Conservation (phyloP, 768 basidiomycete species). For the Rhizopogon sp. region DNA sequence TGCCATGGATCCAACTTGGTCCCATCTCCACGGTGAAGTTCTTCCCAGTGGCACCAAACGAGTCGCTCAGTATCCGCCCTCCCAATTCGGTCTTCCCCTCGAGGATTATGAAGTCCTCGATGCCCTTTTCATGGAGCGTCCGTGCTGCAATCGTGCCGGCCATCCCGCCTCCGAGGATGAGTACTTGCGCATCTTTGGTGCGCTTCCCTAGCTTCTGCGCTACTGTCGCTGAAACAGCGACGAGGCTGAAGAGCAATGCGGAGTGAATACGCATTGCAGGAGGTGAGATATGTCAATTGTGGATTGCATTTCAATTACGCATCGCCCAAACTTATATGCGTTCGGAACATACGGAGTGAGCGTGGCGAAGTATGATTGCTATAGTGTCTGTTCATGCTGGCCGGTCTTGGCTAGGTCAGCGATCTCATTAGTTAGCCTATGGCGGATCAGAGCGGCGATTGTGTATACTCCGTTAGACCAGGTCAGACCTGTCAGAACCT, state of each 20-base stretch:
- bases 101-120: slow-evolving; percentile 53
- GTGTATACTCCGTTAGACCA: too few species aligned
- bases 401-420: too few species aligned
- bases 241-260: neutral
- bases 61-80: slow-evolving; percentile 48
- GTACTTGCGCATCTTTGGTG: slow-evolving; percentile 29
- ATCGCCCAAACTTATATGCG: too few species aligned
- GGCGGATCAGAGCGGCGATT: too few species aligned
- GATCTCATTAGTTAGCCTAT: too few species aligned
- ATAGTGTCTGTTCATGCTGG: too few species aligned
- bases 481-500: too few species aligned
- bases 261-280: neutral
- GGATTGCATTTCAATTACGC: too few species aligned
- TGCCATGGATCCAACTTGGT: slow-evolving; percentile 59
- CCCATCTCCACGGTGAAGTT: slow-evolving; percentile 49
- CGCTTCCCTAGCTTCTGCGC: too few species aligned
- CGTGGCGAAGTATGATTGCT: too few species aligned
- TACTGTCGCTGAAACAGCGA: neutral
- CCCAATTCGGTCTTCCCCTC: slow-evolving; percentile 51
- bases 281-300: neutral
- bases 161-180: slow-evolving; percentile 65
- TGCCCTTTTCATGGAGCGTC: slow-evolving; percentile 47
- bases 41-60: slow-evolving; percentile 35
- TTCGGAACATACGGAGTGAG: too few species aligned
- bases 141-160: slow-evolving; percentile 65